Conservation (phyloP, 1,284 basidiomycete genomes). For the Tremellales sp. region DNA sequence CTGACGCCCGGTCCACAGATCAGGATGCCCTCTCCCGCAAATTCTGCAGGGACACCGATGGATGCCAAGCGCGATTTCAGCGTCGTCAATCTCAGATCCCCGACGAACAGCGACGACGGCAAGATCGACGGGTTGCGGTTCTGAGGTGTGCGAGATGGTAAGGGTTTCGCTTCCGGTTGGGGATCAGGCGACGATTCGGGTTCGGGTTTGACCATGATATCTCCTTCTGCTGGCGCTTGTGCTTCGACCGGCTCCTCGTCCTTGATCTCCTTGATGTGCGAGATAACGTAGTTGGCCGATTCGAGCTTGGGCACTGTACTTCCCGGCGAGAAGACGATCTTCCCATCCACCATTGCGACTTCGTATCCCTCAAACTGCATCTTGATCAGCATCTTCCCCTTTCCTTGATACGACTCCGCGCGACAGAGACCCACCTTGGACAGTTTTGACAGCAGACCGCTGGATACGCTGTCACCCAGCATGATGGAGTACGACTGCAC, state of each 20-base stretch:
- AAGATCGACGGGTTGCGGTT: conserved; percentile 53
- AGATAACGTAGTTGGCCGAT: conserved; percentile 57
- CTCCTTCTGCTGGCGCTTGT: conserved; percentile 7
- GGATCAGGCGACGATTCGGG: background rate
- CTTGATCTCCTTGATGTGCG: conserved; percentile 43
- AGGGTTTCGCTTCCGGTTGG: conserved; percentile 2
- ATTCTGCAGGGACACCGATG: conserved; percentile 78
- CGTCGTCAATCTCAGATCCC: conserved; percentile 82
- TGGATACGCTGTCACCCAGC: conserved; percentile 81
- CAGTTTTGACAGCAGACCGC: conserved; percentile 65
- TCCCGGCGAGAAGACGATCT: conserved; percentile 73
- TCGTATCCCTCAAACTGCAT: conserved; percentile 95
- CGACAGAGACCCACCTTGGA: conserved; percentile 63
- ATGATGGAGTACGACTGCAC: conserved; percentile 92
- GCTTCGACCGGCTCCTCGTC: conserved; percentile 4
- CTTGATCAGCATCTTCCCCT: conserved; percentile 1
- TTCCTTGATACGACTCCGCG: background rate
- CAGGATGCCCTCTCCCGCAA: conserved; percentile 91
- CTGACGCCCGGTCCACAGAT: conserved; percentile 63
- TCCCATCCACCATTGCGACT: conserved; percentile 83
- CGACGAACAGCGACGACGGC: conserved; percentile 90
- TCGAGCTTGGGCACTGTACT: conserved; percentile 59
- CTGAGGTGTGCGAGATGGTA: background rate
- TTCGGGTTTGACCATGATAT: conserved; percentile 9
- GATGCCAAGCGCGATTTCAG: conserved; percentile 72